phyloP scores from a whole-genome alignment of 352 stramenopile genomes.

The Pythium insidiosum region DNA sequence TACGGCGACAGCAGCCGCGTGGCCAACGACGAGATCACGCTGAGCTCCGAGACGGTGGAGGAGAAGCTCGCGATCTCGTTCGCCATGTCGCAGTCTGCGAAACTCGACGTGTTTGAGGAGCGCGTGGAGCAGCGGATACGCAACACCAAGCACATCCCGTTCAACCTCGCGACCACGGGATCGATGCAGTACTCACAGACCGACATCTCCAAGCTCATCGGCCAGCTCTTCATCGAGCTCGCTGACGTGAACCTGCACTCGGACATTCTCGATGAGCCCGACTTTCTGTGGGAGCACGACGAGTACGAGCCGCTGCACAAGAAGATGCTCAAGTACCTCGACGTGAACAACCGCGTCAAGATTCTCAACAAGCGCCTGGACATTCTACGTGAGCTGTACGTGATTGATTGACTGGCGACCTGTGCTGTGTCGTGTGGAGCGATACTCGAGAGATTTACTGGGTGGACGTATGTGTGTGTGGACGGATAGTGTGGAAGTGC shows the following conservation, averaged over 20 bases:
- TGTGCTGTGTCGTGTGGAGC: conserved; percentile 1
- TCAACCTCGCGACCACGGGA: conserved; percentile 73
- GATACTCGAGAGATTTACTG: too few relatives aligned
- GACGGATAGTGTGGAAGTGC: conserved; percentile 74
- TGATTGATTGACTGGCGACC: conserved; percentile 1
- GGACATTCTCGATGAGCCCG: conserved; percentile 90
- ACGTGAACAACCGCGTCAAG: conserved; percentile 86
- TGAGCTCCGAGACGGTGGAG: conserved; percentile 52
- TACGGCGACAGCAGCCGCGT: conserved; percentile 46
- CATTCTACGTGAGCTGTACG: conserved; percentile 87
- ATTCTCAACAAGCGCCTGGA: conserved; percentile 92
- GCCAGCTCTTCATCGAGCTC: conserved; percentile 82
- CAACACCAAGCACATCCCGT: conserved; percentile 82
- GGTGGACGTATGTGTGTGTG: too few relatives aligned
- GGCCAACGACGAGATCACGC: conserved; percentile 74
- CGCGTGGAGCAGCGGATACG: conserved; percentile 79
- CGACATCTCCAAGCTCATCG: conserved; percentile 89
- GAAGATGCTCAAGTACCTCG: conserved; percentile 87
- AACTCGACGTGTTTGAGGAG: conserved; percentile 89
- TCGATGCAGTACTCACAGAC: conserved; percentile 86
- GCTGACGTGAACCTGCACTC: conserved; percentile 91
- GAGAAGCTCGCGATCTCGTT: conserved; percentile 91
- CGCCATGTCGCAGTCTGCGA: conserved; percentile 88
- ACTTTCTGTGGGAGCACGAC: conserved; percentile 92
- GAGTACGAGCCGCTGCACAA: conserved; percentile 88